A percentile compares a stretch with the other conserved stretches of the same genome.
phyloP scores from a whole-genome alignment of 2,329 filamentous ascomycete genomes.

The Trichoderma arundinaceum region DNA sequence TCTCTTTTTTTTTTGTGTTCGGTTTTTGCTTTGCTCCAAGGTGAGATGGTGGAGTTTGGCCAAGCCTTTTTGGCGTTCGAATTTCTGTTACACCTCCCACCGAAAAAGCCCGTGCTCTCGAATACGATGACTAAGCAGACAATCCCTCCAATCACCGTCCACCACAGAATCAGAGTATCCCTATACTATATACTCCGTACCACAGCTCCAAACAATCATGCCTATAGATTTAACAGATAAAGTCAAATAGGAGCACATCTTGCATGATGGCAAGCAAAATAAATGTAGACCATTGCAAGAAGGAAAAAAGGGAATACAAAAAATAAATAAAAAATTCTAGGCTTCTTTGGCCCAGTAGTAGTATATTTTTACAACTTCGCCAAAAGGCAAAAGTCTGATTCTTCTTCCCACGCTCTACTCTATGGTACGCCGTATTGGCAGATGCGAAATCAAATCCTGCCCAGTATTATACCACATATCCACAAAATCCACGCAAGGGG shows the following conservation, averaged over 20 bases:
- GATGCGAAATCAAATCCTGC: constrained; percentile 15
- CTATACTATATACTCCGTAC: neutral
- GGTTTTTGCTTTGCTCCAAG: neutral
- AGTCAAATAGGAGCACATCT: too few relatives aligned
- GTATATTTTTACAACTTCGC: constrained; percentile 7
- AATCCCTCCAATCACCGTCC: neutral
- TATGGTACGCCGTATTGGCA: constrained; percentile 9
- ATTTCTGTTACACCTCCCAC: constrained; percentile 20
- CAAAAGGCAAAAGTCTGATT: constrained; percentile 5
- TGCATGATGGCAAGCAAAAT: too few relatives aligned
- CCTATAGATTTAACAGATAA: neutral
- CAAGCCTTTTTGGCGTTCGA: constrained; percentile 21
- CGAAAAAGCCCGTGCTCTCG: constrained; percentile 5
- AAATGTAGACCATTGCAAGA: neutral
- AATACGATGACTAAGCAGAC: constrained; percentile 11
- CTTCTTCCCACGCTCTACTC: constrained; percentile 10
- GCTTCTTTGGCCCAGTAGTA: constrained; percentile 15
- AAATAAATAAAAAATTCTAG: neutral
- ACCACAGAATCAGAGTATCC: neutral
- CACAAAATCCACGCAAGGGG: constrained; percentile 20
- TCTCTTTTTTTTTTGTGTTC: neutral
- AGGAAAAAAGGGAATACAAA: neutral
- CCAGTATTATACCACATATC: neutral
- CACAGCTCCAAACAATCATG: neutral
- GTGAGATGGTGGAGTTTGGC: constrained; percentile 11